phyloP scores from a whole-genome alignment of 2,329 filamentous ascomycete species.

The Nothopassalora personata region DNA sequence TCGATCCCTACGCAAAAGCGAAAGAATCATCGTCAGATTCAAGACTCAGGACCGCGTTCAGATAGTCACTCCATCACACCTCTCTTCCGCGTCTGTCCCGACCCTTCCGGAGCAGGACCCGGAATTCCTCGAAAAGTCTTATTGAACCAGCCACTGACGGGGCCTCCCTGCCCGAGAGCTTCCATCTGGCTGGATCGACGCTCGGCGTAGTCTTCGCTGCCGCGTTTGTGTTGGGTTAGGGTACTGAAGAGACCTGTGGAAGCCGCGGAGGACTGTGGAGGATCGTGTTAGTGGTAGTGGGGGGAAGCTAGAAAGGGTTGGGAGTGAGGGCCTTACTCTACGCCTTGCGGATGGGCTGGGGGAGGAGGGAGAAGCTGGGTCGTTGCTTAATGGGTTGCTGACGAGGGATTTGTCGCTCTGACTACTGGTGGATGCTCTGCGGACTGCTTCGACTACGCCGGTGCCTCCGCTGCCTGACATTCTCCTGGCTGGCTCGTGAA shows the following conservation, averaged over 20 bases:
- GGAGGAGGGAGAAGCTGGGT: conserved; percentile 12
- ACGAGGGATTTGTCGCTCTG: conserved; percentile 15
- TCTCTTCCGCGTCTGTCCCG: conserved; percentile 1
- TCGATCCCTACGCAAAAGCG: neutral
- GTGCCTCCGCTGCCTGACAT: conserved; percentile 9
- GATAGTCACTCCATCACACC: conserved; percentile 11
- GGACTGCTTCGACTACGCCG: conserved; percentile 25
- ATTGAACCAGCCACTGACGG: conserved; percentile 9
- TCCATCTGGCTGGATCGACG: conserved; percentile 25
- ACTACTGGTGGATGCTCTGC: conserved; percentile 25
- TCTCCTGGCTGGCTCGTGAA: conserved; percentile 25
- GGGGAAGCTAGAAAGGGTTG: neutral
- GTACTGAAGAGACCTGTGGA: conserved; percentile 26
- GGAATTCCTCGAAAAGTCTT: conserved; percentile 8
- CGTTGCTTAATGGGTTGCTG: conserved; percentile 26
- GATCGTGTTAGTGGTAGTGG: neutral
- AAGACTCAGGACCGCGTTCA: conserved; percentile 5
- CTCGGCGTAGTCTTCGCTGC: conserved; percentile 30
- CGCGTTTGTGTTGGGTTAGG: conserved; percentile 27
- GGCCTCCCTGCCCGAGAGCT: neutral
- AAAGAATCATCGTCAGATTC: neutral
- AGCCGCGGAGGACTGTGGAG: conserved; percentile 20
- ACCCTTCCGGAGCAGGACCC: neutral
- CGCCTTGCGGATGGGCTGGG: conserved; percentile 12
- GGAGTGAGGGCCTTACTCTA: conserved; percentile 8